Evolutionary conservation across 371 early-diverging fungal genomes (phyloP).

Genomic region (Mortierella sp.): DNA sequence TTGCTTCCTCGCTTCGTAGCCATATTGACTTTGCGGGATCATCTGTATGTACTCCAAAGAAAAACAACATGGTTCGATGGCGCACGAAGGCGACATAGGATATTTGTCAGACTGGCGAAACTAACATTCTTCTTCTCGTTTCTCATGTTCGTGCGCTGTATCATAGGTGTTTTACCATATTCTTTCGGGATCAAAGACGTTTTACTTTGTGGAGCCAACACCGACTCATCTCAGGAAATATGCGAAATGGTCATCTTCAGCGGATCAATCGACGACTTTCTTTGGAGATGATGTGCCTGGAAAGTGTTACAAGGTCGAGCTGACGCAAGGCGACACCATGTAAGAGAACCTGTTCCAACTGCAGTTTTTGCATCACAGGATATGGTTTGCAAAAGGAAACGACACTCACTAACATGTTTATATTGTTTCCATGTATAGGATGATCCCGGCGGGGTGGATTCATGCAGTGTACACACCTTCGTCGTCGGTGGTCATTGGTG

Average conservation of each 20-base stretch:
- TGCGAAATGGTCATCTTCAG: constrained; percentile 88
- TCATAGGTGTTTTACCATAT: constrained; percentile 85
- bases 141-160: neutral
- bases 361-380: neutral
- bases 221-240: constrained; percentile 85
- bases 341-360: constrained; percentile 50
- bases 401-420: too few relatives aligned
- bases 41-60: constrained; percentile 70
- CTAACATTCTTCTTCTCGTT: neutral
- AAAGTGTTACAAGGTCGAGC: constrained; percentile 73
- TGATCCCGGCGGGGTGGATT: constrained; percentile 97
- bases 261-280: constrained; percentile 84
- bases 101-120: neutral
- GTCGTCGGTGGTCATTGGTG: constrained; percentile 93
- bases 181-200: constrained; percentile 85
- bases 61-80: too few relatives aligned
- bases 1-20: constrained; percentile 34
- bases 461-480: constrained; percentile 92
- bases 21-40: constrained; percentile 96
- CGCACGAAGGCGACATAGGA: neutral
- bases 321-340: constrained; percentile 85
- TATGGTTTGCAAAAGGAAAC: neutral
- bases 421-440: constrained; percentile 59
- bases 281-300: constrained; percentile 84
- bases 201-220: constrained; percentile 92